phyloP scores from a whole-genome alignment of 495 filamentous ascomycete genomes.

The Glonium stellatum region DNA sequence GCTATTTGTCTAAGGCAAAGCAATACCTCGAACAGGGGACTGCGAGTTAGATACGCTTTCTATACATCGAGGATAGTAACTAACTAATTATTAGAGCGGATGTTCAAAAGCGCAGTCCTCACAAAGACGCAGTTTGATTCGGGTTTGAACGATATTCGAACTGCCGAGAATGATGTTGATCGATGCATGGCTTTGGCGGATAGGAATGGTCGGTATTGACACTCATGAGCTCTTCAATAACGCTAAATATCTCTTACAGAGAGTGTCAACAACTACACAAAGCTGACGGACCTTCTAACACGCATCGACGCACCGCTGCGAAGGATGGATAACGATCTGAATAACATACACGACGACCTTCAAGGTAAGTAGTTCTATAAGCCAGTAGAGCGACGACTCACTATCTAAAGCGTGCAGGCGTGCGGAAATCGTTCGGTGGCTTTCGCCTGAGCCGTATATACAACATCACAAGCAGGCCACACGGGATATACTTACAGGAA shows the following conservation, averaged over 20 bases:
- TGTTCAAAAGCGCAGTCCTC: constrained; percentile 1
- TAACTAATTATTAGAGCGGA: constrained; percentile 4
- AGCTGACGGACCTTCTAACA: constrained; percentile 9
- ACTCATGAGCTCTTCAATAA: too few species aligned
- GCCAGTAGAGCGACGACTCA: constrained; percentile 3
- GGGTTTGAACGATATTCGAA: constrained; percentile 5
- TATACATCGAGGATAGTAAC: constrained; percentile 6
- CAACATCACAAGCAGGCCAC: constrained; percentile 23
- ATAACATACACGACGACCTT: constrained; percentile 20
- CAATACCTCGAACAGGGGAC: constrained; percentile 17
- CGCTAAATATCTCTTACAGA: background rate
- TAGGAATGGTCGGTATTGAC: constrained; percentile 11
- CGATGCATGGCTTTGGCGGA: constrained; percentile 7
- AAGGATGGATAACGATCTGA: constrained; percentile 22
- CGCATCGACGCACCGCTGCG: constrained; percentile 15
- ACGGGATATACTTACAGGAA: constrained; percentile 16
- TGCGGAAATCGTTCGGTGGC: background rate
- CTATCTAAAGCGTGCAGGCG: background rate
- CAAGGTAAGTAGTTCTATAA: constrained; percentile 12
- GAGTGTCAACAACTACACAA: constrained; percentile 7
- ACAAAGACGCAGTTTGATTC: background rate
- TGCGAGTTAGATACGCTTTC: constrained; percentile 12
- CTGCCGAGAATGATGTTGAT: constrained; percentile 5
- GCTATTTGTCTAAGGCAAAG: constrained; percentile 16
- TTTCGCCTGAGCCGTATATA: background rate